These are phyloP conservation scores for Pisolithus microcarpus DNA, from an alignment of 768 basidiomycete genomes.

Conservation along the genomic window DNA sequence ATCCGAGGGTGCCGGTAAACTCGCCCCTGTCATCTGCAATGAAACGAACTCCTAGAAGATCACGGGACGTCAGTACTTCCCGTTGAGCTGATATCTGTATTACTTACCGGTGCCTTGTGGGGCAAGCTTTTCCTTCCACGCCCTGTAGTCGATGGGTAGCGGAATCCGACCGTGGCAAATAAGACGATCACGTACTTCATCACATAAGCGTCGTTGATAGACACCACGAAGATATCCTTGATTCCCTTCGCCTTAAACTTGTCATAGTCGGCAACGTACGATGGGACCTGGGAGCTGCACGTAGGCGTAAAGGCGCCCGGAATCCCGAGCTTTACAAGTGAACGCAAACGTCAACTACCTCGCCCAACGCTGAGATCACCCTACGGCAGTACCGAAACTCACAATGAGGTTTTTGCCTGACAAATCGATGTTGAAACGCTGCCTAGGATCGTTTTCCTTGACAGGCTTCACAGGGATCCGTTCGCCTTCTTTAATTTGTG, in stretches of 20 bases:
- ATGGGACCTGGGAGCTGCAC: conserved; percentile 57
- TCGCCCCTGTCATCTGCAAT: conserved; percentile 63
- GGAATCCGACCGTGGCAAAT: background rate
- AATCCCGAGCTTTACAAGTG: conserved; percentile 49
- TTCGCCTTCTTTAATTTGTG: conserved; percentile 34
- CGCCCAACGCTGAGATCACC: no score
- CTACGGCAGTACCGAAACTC: conserved; percentile 14
- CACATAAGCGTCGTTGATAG: conserved; percentile 77
- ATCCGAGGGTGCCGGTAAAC: conserved; percentile 47
- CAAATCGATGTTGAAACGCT: conserved; percentile 37
- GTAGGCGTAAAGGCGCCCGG: conserved; percentile 74
- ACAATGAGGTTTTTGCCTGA: conserved; percentile 61
- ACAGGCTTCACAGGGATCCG: conserved; percentile 44
- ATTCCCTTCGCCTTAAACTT: conserved; percentile 75
- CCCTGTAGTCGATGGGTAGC: conserved; percentile 31
- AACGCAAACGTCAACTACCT: background rate
- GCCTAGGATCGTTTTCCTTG: conserved; percentile 52
- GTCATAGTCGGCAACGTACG: conserved; percentile 59
- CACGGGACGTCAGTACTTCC: conserved; percentile 3
- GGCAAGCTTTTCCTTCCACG: conserved; percentile 60
- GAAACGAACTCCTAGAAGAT: conserved; percentile 44
- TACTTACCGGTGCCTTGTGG: conserved; percentile 48
- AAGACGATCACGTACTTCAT: conserved; percentile 32
- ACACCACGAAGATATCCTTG: conserved; percentile 60
- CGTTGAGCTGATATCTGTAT: background rate